phyloP scores from a whole-genome alignment of 1,139 yeast genomes.

The Meyerozyma elateridarum region DNA sequence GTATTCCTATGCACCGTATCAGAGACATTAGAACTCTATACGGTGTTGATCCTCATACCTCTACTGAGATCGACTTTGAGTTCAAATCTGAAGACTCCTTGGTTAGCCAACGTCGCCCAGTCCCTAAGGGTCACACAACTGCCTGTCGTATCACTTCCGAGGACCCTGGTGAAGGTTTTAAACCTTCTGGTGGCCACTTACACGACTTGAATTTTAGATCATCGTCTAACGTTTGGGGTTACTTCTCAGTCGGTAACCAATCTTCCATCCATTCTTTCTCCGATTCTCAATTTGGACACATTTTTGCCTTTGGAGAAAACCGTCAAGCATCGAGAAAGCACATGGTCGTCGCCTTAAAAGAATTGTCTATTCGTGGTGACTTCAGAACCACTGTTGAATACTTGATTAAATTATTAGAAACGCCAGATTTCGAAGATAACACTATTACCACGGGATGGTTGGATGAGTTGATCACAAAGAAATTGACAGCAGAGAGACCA shows the following conservation, averaged over 20 bases:
- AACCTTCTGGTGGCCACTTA: slow-evolving; percentile 95
- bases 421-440: slow-evolving; percentile 94
- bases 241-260: slow-evolving; percentile 93
- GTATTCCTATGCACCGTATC: slow-evolving; percentile 93
- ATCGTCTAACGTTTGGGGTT: slow-evolving; percentile 98
- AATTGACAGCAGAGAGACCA: slow-evolving; percentile 94
- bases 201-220: slow-evolving; percentile 96
- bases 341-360: slow-evolving; percentile 97
- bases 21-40: slow-evolving; percentile 87
- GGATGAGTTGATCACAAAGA: slow-evolving; percentile 89
- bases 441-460: slow-evolving; percentile 98
- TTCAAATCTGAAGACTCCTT: slow-evolving; percentile 70
- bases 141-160: slow-evolving; percentile 99
- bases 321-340: slow-evolving; percentile 97
- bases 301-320: slow-evolving; percentile 97
- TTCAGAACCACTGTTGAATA: slow-evolving; percentile 97
- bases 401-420: slow-evolving; percentile 87
- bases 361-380: slow-evolving; percentile 94
- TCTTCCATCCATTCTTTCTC: slow-evolving; percentile 97
- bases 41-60: slow-evolving; percentile 93
- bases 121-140: slow-evolving; percentile 96
- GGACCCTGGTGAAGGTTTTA: slow-evolving; percentile 98
- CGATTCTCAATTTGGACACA: slow-evolving; percentile 98
- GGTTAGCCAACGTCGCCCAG: slow-evolving; percentile 82
- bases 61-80: slow-evolving; percentile 87